Percentiles rank a stretch among this genome's conserved stretches.
These are phyloP conservation scores for Linum lewisii DNA, from an alignment of 345 rosid species.

Conservation along the genomic window DNA sequence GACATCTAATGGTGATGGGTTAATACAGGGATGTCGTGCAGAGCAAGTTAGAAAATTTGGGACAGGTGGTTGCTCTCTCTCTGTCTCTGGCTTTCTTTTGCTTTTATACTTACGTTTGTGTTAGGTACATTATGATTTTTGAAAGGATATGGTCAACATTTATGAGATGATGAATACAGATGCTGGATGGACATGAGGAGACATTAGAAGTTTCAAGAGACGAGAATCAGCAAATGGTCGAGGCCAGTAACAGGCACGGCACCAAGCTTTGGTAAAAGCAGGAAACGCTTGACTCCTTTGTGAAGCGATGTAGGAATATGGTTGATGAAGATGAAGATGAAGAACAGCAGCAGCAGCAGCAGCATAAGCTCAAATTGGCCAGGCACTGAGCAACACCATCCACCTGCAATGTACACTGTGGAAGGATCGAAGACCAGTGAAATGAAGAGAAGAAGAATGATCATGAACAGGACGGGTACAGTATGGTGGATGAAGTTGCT, in stretches of 20 bases:
- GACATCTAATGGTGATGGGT: slow-evolving; percentile 5
- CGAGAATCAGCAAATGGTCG: background rate
- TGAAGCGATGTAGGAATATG: slow-evolving; percentile 48
- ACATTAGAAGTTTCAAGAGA: slow-evolving; percentile 46
- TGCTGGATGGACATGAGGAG: slow-evolving; percentile 80
- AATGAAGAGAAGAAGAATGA: too few species aligned
- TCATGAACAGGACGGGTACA: too few species aligned
- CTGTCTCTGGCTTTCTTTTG: slow-evolving; percentile 1
- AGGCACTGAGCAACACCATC: slow-evolving; percentile 18
- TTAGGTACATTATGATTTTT: background rate
- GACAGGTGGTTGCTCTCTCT: slow-evolving; percentile 52
- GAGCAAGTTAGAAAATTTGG: slow-evolving; percentile 79
- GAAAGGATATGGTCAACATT: background rate
- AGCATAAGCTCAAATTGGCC: slow-evolving; percentile 32
- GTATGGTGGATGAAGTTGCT: too few species aligned
- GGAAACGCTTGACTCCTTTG: slow-evolving; percentile 46
- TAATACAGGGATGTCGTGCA: slow-evolving; percentile 79
- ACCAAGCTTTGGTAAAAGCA: slow-evolving; percentile 66
- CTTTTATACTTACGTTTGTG: background rate
- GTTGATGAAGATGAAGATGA: slow-evolving; percentile 25
- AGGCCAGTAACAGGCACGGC: slow-evolving; percentile 11
- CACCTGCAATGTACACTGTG: too few species aligned
- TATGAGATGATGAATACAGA: slow-evolving; percentile 37
- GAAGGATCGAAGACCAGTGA: too few species aligned
- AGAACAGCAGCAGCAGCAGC: slow-evolving; percentile 14